Percentiles rank a stretch among this genome's conserved stretches.
Conservation (phyloP, 345 rosid species). For the Stellera chamaejasme region DNA sequence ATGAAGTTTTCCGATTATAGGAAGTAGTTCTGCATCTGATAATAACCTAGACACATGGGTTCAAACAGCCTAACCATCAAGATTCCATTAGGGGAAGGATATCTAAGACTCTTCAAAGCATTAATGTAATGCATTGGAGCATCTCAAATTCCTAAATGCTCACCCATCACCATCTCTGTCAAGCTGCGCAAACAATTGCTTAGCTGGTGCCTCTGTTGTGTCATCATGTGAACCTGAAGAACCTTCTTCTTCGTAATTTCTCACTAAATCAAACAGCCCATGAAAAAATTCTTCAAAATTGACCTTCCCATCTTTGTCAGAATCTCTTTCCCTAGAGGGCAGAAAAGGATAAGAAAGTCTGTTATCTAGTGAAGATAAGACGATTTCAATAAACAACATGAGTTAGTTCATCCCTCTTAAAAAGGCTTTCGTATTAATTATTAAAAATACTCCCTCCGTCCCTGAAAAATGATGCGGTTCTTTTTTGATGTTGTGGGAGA, state of each 20-base stretch:
- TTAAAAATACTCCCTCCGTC: no score
- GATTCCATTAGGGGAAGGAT: background rate
- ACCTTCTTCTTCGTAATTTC: conserved; percentile 79
- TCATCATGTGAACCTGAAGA: conserved; percentile 53
- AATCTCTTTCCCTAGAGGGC: conserved; percentile 76
- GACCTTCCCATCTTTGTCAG: conserved; percentile 85
- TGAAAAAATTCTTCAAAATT: conserved; percentile 79
- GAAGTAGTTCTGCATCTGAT: conserved; percentile 65
- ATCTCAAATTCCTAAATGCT: conserved; percentile 4
- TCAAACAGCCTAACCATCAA: conserved; percentile 11
- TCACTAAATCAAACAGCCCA: conserved; percentile 83
- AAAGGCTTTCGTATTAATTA: no score
- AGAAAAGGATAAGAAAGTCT: conserved; percentile 9
- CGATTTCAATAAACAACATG: no score
- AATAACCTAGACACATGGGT: conserved; percentile 38
- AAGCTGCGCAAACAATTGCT: conserved; percentile 60
- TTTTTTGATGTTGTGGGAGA: no score
- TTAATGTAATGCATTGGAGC: background rate
- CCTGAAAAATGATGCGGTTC: no score
- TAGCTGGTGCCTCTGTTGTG: conserved; percentile 70
- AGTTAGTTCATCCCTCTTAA: no score
- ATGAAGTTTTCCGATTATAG: conserved; percentile 79
- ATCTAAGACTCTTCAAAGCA: conserved; percentile 10
- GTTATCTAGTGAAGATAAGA: conserved; percentile 5
- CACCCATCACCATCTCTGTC: conserved; percentile 94